phyloP scores from a whole-genome alignment of 768 basidiomycete genomes.

The Kwoniella dendrophila region DNA sequence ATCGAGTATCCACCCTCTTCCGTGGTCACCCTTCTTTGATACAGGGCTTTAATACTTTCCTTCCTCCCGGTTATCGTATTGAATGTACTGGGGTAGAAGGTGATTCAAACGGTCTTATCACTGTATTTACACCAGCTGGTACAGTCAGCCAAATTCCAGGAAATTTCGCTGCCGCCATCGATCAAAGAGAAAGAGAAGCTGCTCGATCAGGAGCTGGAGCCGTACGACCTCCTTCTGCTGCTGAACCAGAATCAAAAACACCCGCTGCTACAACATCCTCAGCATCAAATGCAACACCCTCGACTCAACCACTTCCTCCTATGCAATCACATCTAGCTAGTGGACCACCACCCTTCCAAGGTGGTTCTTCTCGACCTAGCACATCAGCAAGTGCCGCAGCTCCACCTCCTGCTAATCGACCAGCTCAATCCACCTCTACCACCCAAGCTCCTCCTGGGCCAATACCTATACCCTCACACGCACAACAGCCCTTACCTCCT shows the following conservation, averaged over 20 bases:
- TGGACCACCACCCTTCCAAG: constrained; percentile 31
- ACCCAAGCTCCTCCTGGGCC: constrained; percentile 19
- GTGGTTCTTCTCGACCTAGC: constrained; percentile 5
- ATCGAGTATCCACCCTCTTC: constrained; percentile 90
- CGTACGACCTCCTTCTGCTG: constrained; percentile 3
- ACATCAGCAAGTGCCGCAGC: constrained; percentile 4
- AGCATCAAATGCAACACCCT: background rate
- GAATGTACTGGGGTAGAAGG: constrained; percentile 60
- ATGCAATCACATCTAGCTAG: constrained; percentile 29
- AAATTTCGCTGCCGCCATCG: constrained; percentile 45
- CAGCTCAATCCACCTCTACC: constrained; percentile 4
- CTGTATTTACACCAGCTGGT: constrained; percentile 53
- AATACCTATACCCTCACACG: constrained; percentile 29
- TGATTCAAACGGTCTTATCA: constrained; percentile 48
- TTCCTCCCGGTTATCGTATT: constrained; percentile 91
- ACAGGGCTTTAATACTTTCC: constrained; percentile 97
- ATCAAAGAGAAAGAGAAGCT: constrained; percentile 39
- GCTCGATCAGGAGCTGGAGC: constrained; percentile 18
- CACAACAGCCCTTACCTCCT: constrained; percentile 25
- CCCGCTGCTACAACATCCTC: constrained; percentile 12
- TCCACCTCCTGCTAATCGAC: constrained; percentile 9
- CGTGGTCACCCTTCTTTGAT: constrained; percentile 86
- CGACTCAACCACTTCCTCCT: constrained; percentile 15
- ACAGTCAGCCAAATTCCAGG: constrained; percentile 54
- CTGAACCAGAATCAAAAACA: constrained; percentile 5